These are phyloP conservation scores for Acanthamoeba polyphaga DNA, from an alignment of 208 protist genomes.

Conservation along the genomic window DNA sequence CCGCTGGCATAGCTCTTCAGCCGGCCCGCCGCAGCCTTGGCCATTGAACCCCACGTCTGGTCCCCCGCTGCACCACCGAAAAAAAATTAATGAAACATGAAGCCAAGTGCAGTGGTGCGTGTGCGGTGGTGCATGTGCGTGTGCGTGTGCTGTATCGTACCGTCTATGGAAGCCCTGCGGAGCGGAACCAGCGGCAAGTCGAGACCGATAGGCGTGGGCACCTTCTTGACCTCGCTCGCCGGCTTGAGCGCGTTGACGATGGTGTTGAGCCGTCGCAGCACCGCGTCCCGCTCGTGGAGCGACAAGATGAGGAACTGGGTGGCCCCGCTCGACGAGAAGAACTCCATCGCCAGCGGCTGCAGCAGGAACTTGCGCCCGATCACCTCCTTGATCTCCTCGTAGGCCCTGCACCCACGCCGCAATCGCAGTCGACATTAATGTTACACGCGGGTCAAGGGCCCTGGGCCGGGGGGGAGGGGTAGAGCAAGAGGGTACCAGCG, in stretches of 20 bases:
- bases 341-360: constrained; percentile 93
- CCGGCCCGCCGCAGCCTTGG: constrained; percentile 52
- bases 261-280: constrained; percentile 73
- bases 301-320: constrained; percentile 94
- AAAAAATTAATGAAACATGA: neutral
- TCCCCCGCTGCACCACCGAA: neutral
- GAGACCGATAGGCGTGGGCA: constrained; percentile 88
- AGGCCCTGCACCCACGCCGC: neutral
- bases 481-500: constrained; percentile 8
- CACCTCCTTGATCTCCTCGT: constrained; percentile 68
- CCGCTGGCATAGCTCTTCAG: constrained; percentile 70
- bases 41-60: constrained; percentile 55
- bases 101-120: constrained; percentile 25
- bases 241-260: constrained; percentile 61
- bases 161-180: constrained; percentile 3
- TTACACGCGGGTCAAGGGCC: neutral
- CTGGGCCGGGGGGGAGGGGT: neutral
- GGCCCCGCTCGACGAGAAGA: constrained; percentile 92
- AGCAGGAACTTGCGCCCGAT: constrained; percentile 91
- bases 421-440: neutral
- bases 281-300: constrained; percentile 70
- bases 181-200: constrained; percentile 78
- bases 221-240: constrained; percentile 34
- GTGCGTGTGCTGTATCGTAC: neutral
- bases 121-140: neutral